Base-by-base conservation (phyloP, 306 rosid genomes). In the Spatholobus suberectus region DNA sequence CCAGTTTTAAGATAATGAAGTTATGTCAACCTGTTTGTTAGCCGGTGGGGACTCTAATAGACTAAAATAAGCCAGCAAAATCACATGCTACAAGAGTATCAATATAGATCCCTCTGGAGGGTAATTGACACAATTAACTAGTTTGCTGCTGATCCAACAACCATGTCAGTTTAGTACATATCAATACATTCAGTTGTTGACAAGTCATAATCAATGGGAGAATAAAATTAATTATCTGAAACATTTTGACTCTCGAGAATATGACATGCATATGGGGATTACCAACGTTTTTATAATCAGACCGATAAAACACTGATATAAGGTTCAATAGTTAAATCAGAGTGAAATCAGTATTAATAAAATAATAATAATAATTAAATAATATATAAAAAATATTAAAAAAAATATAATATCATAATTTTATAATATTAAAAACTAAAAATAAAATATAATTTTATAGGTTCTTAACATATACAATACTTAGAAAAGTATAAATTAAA, bases 111-210 rank as follows among this genome's bases (percentile, higher is more conserved):
- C 21, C 40, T 61, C 35, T 61, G 21, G 4, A 61, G 44, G 23
- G 24, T n/a, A 5, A 17, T 34, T 65, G 26, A 34, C 70, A 34
- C 70, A 65, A 34, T 65, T 65, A 65, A 65, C 43, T 65, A 17
- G 70, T 65, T 65, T 65, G 70, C 46, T 65, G 24, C 46, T 34
- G 44, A 65, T 65, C 70, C 70, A 63, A 32, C 70, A 32, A 63
- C 70, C 43, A 34, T 63, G 70, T 63, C 70, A 29, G 70, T 63
- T 32, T 63, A 63, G 43, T 63, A 32, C 43, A 65, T 8, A 15
- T 65, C 70, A 29, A 43, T 62, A 17, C 44, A 63, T 34, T 63
- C 43, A 65, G 70, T 34, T 34, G 46, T 34, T 65, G 3, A 34
- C 46, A 65, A 65, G 46, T 65, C 70, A 6, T 17, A 6, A 32